Percentiles rank a stretch among this genome's conserved stretches.
phyloP scores from a whole-genome alignment of 192 early-diverging fungal species.

The Backusella australiensis region DNA sequence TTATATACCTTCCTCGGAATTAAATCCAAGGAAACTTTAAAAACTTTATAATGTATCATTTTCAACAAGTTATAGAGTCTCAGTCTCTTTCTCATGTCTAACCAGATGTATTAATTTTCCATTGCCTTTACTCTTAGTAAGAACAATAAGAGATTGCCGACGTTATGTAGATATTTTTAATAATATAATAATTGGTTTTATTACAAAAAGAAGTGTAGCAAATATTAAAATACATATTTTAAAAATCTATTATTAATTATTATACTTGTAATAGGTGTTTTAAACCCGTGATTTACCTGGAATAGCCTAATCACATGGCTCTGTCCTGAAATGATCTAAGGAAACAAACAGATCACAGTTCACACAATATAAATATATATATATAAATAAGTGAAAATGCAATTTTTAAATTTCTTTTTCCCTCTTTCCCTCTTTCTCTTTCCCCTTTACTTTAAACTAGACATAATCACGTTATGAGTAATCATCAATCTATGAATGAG shows the following conservation, averaged over 20 bases:
- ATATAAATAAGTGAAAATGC: no score
- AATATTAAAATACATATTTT: neutral
- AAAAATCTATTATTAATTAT: neutral
- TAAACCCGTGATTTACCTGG: neutral
- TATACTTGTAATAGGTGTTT: neutral
- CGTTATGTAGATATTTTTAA: neutral
- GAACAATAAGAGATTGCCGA: neutral
- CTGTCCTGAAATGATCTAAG: slow-evolving; percentile 1
- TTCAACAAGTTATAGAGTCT: no score
- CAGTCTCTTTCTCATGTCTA: no score
- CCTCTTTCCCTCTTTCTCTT: neutral
- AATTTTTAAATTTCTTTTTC: neutral
- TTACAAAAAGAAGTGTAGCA: neutral
- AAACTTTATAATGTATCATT: no score
- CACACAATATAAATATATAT: neutral
- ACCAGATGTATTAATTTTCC: no score
- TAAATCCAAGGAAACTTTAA: no score
- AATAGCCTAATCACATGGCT: neutral
- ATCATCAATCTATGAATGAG: slow-evolving; percentile 2
- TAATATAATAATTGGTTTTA: neutral
- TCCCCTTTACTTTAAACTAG: neutral
- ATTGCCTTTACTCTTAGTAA: no score
- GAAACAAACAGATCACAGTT: neutral
- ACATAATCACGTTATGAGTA: neutral
- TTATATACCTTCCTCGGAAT: no score